These are phyloP conservation scores for Penicillium nordicum DNA, from an alignment of 2,329 filamentous ascomycete species.

Conservation along the genomic window DNA sequence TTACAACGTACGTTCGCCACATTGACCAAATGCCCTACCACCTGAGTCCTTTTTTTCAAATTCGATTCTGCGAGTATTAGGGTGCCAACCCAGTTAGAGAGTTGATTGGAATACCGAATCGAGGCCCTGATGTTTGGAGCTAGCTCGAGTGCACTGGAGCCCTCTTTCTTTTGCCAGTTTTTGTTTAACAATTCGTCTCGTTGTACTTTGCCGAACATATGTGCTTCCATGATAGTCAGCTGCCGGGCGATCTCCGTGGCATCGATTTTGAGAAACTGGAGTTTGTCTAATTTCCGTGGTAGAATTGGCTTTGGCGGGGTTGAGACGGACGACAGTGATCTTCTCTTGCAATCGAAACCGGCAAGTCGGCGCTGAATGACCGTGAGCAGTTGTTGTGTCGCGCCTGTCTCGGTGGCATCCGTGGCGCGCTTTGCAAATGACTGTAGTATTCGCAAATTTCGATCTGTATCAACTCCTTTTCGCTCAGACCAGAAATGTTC, in stretches of 20 bases:
- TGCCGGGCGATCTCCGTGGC: constrained; percentile 88
- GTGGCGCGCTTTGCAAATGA: constrained; percentile 61
- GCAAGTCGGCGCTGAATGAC: constrained; percentile 79
- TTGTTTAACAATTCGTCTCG: constrained; percentile 91
- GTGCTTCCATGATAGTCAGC: constrained; percentile 88
- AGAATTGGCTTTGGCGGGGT: constrained; percentile 80
- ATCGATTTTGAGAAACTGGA: constrained; percentile 57
- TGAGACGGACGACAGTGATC: constrained; percentile 61
- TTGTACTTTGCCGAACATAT: constrained; percentile 85
- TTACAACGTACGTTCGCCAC: too few relatives aligned
- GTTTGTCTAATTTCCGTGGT: constrained; percentile 94
- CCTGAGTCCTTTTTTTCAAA: too few relatives aligned
- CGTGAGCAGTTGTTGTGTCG: constrained; percentile 70
- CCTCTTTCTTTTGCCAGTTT: constrained; percentile 85
- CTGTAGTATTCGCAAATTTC: constrained; percentile 77
- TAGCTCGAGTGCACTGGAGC: constrained; percentile 58
- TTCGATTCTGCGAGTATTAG: too few relatives aligned
- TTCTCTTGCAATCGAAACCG: constrained; percentile 64
- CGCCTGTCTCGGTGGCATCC: constrained; percentile 8
- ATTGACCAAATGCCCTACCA: too few relatives aligned
- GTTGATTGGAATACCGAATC: constrained; percentile 91
- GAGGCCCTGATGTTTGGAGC: constrained; percentile 88
- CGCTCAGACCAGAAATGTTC: constrained; percentile 97
- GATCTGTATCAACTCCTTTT: constrained; percentile 59
- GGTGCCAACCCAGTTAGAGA: constrained; percentile 89